Conservation (phyloP, 108 stramenopile genomes). For the Cylindrotheca fusiformis region DNA sequence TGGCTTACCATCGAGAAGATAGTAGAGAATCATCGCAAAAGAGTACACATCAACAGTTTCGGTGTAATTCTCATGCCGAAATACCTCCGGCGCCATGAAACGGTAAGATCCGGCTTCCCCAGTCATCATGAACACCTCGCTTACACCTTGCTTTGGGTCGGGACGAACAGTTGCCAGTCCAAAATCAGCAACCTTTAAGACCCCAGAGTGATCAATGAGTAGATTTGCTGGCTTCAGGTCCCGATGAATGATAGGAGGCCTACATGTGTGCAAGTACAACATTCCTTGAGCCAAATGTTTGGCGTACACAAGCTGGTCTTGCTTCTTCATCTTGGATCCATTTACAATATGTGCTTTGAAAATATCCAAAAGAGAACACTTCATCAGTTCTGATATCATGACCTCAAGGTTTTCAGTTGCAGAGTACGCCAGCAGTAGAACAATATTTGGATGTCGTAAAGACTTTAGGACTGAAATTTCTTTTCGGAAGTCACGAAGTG, state of each 20-base stretch:
- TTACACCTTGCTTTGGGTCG: slow-evolving; percentile 56
- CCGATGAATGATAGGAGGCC: slow-evolving; percentile 89
- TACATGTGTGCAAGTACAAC: slow-evolving; percentile 89
- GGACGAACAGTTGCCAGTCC: slow-evolving; percentile 89
- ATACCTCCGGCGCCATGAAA: slow-evolving; percentile 91
- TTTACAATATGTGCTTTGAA: slow-evolving; percentile 76
- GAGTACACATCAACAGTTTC: slow-evolving; percentile 91
- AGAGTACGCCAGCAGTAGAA: slow-evolving; percentile 80
- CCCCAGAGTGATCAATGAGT: slow-evolving; percentile 81
- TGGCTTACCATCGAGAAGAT: slow-evolving; percentile 65
- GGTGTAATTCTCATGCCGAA: slow-evolving; percentile 77
- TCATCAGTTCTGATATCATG: slow-evolving; percentile 86
- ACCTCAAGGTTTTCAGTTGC: slow-evolving; percentile 72
- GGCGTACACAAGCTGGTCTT: slow-evolving; percentile 71
- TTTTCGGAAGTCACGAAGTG: slow-evolving; percentile 72
- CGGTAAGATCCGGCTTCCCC: slow-evolving; percentile 87
- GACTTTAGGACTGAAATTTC: slow-evolving; percentile 76
- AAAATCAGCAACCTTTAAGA: slow-evolving; percentile 95
- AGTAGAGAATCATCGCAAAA: slow-evolving; percentile 88
- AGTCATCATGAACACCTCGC: slow-evolving; percentile 75
- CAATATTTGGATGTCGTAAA: slow-evolving; percentile 82
- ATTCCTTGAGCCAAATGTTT: slow-evolving; percentile 84
- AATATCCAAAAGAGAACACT: slow-evolving; percentile 74
- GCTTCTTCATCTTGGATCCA: slow-evolving; percentile 60
- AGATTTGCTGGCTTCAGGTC: slow-evolving; percentile 90